Evolutionary conservation across 139 green algal genomes (phyloP).

Genomic region (Micromonas pusilla): DNA sequence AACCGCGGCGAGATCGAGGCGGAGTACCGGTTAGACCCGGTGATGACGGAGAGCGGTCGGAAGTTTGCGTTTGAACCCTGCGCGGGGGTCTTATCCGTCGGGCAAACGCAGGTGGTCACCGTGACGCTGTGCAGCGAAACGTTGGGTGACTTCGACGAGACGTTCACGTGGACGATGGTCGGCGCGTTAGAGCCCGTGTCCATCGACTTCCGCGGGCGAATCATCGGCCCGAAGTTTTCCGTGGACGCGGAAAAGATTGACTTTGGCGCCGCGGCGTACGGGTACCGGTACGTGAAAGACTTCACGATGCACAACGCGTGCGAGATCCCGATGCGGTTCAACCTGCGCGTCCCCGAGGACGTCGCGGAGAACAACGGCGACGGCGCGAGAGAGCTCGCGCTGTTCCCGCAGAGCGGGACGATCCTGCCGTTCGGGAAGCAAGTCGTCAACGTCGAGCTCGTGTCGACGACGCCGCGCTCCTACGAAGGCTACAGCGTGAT

Average conservation of each 20-base stretch:
- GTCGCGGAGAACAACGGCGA: background rate
- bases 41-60: conserved; percentile 40
- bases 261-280: conserved; percentile 63
- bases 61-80: conserved; percentile 68
- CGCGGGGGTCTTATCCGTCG: conserved; percentile 45
- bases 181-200: conserved; percentile 43
- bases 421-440: conserved; percentile 54
- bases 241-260: conserved; percentile 55
- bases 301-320: conserved; percentile 60
- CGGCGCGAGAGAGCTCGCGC: conserved; percentile 38
- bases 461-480: conserved; percentile 26
- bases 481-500: conserved; percentile 44
- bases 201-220: conserved; percentile 59
- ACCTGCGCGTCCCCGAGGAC: conserved; percentile 51
- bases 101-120: conserved; percentile 37
- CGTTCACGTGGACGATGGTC: conserved; percentile 55
- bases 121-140: conserved; percentile 56
- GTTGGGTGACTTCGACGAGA: conserved; percentile 64
- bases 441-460: conserved; percentile 53
- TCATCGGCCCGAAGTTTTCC: conserved; percentile 59
- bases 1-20: conserved; percentile 51
- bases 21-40: conserved; percentile 39
- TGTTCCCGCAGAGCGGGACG: conserved; percentile 47
- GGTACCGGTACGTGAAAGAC: conserved; percentile 60
- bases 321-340: conserved; percentile 64